These are phyloP conservation scores for Aspergillus taichungensis DNA, from an alignment of 495 filamentous ascomycete species.

Conservation along the genomic window DNA sequence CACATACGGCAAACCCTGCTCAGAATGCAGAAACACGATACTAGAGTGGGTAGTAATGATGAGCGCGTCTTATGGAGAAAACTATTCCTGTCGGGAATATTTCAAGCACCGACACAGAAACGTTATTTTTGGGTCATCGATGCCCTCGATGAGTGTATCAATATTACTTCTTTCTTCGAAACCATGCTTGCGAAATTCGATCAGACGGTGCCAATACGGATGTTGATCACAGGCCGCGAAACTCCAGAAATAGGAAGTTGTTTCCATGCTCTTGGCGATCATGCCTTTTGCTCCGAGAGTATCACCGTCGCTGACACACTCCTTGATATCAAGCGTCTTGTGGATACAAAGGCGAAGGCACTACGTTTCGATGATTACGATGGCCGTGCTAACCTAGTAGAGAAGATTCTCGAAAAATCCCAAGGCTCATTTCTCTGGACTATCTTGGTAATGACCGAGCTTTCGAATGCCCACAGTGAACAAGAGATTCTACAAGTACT, in stretches of 20 bases:
- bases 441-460: slow-evolving; percentile 20
- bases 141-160: slow-evolving; percentile 30
- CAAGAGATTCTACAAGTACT: slow-evolving; percentile 19
- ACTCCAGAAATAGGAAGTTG: slow-evolving; percentile 1
- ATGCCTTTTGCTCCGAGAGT: no score
- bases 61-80: slow-evolving; percentile 29
- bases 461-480: slow-evolving; percentile 16
- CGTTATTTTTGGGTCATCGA: slow-evolving; percentile 36
- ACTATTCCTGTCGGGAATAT: slow-evolving; percentile 25
- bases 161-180: slow-evolving; percentile 12
- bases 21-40: slow-evolving; percentile 12
- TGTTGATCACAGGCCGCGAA: slow-evolving; percentile 25
- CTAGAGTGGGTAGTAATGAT: slow-evolving; percentile 16
- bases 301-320: slow-evolving; percentile 12
- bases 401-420: slow-evolving; percentile 24
- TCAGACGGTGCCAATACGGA: slow-evolving; percentile 13
- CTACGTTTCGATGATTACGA: slow-evolving; percentile 5
- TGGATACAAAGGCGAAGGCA: slow-evolving; percentile 11
- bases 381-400: slow-evolving; percentile 7
- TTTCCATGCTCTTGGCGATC: slow-evolving; percentile 6
- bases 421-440: slow-evolving; percentile 30
- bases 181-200: slow-evolving; percentile 20
- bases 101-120: slow-evolving; percentile 7
- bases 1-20: no score
- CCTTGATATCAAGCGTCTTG: slow-evolving; percentile 13